Evolutionary conservation across 2,329 filamentous ascomycete species (phyloP), one percentile per base, ranked within the genome.

Genomic region (Botryotinia convoluta): DNA sequence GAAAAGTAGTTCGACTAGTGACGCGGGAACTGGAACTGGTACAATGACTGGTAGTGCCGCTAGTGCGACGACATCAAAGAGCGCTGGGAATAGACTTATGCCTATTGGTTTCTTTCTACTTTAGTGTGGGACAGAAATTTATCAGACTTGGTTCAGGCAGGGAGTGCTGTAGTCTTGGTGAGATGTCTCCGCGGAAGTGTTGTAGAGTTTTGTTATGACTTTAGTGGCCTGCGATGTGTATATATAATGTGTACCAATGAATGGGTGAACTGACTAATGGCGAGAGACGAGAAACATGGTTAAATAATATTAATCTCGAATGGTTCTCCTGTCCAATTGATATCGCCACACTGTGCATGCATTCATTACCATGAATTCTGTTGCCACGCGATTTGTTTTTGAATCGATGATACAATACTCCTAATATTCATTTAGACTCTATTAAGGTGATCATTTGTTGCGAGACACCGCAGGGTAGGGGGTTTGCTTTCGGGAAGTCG

Each of bases 61-160:
- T 4, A 64, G 42, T 39, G 32, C 57, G 32, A 39, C 59, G 8
- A 51, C 48, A 35, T 71, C 59, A 12, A 71, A 51, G 59, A 71
- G 69, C 63, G 69, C 59, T 39, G 69, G 69, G 20, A 64, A 71
- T 20, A 63, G 69, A 35, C 16, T 64, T 39, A 20, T 22, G 42
- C 69, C 69, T 29, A 32, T 71, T 9, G 64, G 35, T 14, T 68
- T 68, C 14, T n/a, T 68, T 51, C 1, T 37, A 12, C 29, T 20
- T 32, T 68, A 57, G 35, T 29, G 35, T 29, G 14, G 14, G 51
- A 29, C 2, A 8, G n/a, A 29, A 29, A 29, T 8, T 54, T 48
- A 18, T 5, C 29, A 10, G 26, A n/a, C 14, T n/a, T 18, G 7
- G 14, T 22, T 22, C 18, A 32, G 48, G 12, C n/a, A 18, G 14